A percentile compares a stretch with the other conserved stretches of the same genome.
Conservation (phyloP, 257 asterid genomes). For the Linderniella brevidens region DNA sequence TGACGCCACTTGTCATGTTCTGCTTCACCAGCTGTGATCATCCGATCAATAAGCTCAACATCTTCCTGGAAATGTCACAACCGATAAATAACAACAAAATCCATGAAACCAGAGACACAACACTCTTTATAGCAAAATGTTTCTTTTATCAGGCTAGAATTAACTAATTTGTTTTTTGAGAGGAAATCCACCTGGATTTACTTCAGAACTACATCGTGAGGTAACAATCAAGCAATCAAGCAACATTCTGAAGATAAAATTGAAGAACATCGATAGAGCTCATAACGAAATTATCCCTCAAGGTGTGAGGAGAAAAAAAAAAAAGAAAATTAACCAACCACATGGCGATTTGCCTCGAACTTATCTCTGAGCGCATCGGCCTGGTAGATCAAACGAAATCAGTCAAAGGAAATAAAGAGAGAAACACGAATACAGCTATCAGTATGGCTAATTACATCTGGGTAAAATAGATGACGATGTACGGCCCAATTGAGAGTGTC, state of each 20-base stretch:
- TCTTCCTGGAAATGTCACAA: slow-evolving; percentile 38
- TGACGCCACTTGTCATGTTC: slow-evolving; percentile 63
- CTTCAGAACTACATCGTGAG: too few species aligned
- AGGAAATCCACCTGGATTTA: too few species aligned
- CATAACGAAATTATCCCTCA: neutral
- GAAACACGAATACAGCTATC: too few species aligned
- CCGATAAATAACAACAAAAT: too few species aligned
- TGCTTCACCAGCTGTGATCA: slow-evolving; percentile 64
- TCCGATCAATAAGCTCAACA: slow-evolving; percentile 61
- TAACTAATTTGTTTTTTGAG: too few species aligned
- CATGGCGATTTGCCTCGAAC: slow-evolving; percentile 57
- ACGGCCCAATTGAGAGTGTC: slow-evolving; percentile 98
- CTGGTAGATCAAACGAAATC: slow-evolving; percentile 14
- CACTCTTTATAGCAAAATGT: too few species aligned
- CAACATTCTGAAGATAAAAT: too few species aligned
- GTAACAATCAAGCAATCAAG: too few species aligned
- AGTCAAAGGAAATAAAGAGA: neutral
- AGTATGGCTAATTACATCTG: slow-evolving; percentile 32
- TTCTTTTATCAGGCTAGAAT: too few species aligned
- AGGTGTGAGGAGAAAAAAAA: too few species aligned
- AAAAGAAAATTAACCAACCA: slow-evolving; percentile 29
- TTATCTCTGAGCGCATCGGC: slow-evolving; percentile 73
- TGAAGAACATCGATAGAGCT: neutral
- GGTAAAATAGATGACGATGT: slow-evolving; percentile 91
- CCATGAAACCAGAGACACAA: too few species aligned